Evolutionary conservation across 441 rosid genomes (phyloP), one percentile per base, ranked within the genome.

Genomic region (Codiaeum variegatum): DNA sequence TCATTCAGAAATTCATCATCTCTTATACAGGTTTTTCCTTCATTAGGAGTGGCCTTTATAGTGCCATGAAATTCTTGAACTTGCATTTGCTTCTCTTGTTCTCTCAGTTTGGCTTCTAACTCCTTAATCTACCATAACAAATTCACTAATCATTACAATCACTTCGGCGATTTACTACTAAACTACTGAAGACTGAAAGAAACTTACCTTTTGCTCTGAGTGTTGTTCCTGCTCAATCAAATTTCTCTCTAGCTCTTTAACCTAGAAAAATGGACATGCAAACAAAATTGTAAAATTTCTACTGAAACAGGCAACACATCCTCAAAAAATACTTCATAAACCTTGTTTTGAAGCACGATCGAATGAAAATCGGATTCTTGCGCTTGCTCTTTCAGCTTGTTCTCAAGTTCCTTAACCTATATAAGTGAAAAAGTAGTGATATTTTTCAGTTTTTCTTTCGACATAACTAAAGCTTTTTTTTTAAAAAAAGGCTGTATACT

Each of bases 351-450:
- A 82, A 87, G 87, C 21, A 56, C 28, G 59, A 78, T 71, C 2
- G 87, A 80, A 73, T 76, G 74, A 49, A 83, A 79, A 31, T 87
- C 90, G 11, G 91, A 86, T 64, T 90, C 91, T 70, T 82, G 78
- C 40, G 64, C 75, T 81, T 85, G 88, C 81, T 83, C 86, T 83
- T 85, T 86, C 82, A 87, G 79, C 79, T 83, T 88, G 73, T 77
- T 86, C 79, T 91, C 98, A 31, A 90, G 88, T 72, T 88, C 91
- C 77, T 81, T 89, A 65, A 88, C 85, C 95, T 91, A 87, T 71
- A 79, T 26, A 52, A 16, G 66, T 49, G 65, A 58, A 69, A 71
- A 69, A 75, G 6, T 64, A 26, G 16, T 26, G 51, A 36, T 6
- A 23, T 36, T 54, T 34, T 54, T 73, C 67, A 40, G 42, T 26